These are phyloP conservation scores for Pseudogymnoascus sp. DNA, from an alignment of 2,329 filamentous ascomycete genomes.

Conservation along the genomic window DNA sequence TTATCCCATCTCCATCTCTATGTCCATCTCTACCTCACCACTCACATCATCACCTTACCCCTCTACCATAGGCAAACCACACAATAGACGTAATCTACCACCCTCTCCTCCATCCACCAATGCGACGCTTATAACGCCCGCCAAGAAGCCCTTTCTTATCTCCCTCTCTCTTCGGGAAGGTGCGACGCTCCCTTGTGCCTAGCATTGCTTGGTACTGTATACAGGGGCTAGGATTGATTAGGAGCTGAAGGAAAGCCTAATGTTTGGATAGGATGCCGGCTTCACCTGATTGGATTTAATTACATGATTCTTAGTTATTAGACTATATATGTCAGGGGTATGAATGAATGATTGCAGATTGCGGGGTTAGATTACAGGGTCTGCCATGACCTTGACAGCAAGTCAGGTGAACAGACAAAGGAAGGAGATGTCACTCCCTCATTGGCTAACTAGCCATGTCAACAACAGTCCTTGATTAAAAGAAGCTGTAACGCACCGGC, in stretches of 20 bases:
- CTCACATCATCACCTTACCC: neutral
- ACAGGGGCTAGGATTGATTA: neutral
- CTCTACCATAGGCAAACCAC: neutral
- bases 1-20: neutral
- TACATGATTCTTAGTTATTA: neutral
- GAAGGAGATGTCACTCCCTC: neutral
- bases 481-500: neutral
- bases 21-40: neutral
- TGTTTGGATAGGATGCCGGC: neutral
- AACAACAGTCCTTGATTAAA: neutral
- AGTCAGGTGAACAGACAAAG: neutral
- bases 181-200: neutral
- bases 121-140: neutral
- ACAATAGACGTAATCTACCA: neutral
- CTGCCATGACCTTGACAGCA: neutral
- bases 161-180: neutral
- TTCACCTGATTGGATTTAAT: neutral
- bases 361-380: neutral
- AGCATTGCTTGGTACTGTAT: constrained; percentile 5
- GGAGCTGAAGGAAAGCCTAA: neutral
- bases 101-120: neutral
- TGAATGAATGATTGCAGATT: neutral
- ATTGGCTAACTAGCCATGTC: neutral
- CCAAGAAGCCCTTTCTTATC: constrained; percentile 4
- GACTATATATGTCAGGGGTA: neutral